Conservation (phyloP, 2,329 filamentous ascomycete genomes). For the Fusarium nurragi region DNA sequence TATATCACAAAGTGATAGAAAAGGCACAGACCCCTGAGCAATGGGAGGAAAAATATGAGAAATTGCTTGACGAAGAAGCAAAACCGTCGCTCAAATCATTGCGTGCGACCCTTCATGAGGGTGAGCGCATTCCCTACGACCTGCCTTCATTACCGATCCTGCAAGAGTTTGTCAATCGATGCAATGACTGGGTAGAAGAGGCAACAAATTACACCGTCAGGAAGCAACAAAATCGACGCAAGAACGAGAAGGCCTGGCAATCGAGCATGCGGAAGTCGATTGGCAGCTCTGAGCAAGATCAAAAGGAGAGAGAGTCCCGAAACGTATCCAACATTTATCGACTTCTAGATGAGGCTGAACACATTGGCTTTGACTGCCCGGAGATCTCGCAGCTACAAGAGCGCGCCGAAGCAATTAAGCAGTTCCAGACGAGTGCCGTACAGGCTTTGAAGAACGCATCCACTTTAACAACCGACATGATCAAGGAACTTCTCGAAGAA, state of each 20-base stretch:
- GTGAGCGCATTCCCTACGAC: slow-evolving; percentile 94
- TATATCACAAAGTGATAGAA: slow-evolving; percentile 81
- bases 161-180: slow-evolving; percentile 90
- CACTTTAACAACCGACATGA: slow-evolving; percentile 72
- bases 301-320: slow-evolving; percentile 85
- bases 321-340: slow-evolving; percentile 89
- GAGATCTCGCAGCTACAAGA: slow-evolving; percentile 89
- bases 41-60: slow-evolving; percentile 92
- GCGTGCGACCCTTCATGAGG: slow-evolving; percentile 85
- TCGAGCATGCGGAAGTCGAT: slow-evolving; percentile 77
- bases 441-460: slow-evolving; percentile 73
- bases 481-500: slow-evolving; percentile 90
- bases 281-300: slow-evolving; percentile 64
- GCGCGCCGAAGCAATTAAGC: slow-evolving; percentile 82
- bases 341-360: slow-evolving; percentile 83
- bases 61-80: slow-evolving; percentile 82
- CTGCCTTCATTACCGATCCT: slow-evolving; percentile 84
- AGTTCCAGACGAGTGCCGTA: slow-evolving; percentile 82
- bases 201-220: slow-evolving; percentile 95
- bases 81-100: slow-evolving; percentile 87
- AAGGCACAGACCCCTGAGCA: slow-evolving; percentile 85
- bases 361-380: slow-evolving; percentile 90
- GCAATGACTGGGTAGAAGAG: slow-evolving; percentile 98
- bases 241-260: slow-evolving; percentile 89
- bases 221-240: slow-evolving; percentile 96